These are phyloP conservation scores for Tetrahymena elliotti DNA, from an alignment of 73 alveolate species.

Conservation along the genomic window DNA sequence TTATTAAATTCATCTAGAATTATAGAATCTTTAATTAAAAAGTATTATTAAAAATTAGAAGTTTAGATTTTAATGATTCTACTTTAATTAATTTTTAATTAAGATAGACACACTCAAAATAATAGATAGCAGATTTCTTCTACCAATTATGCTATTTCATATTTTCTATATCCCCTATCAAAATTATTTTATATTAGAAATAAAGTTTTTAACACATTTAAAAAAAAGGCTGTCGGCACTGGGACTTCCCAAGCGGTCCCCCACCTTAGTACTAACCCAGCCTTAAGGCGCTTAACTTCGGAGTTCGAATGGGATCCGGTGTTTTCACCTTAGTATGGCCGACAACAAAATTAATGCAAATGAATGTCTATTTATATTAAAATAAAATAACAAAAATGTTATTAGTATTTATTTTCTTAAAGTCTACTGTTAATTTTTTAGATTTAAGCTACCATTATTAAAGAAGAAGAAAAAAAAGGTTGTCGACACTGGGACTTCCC, in stretches of 20 bases:
- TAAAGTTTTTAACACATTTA: no score
- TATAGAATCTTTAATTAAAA: neutral
- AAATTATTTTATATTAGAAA: no score
- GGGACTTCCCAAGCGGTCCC: conserved; percentile 99
- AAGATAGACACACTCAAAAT: neutral
- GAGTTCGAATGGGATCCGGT: conserved; percentile 99
- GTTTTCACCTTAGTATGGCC: conserved; percentile 96
- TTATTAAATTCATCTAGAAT: neutral
- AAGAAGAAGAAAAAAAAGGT: conserved; percentile 15
- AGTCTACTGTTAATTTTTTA: no score
- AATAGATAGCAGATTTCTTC: neutral
- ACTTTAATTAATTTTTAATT: neutral
- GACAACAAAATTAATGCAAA: conserved; percentile 51
- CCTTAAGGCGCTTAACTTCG: conserved; percentile 98
- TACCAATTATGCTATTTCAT: neutral
- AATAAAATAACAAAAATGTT: no score
- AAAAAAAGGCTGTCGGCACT: conserved; percentile 62
- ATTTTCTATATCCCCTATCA: no score
- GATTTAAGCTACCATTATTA: no score
- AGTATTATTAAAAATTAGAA: neutral
- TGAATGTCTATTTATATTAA: no score
- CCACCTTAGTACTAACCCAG: conserved; percentile 97
- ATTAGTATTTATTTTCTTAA: no score
- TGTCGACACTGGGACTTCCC: conserved; percentile 90
- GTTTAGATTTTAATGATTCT: neutral